Base-by-base conservation (phyloP, 2,329 filamentous ascomycete genomes). In the Penicillium griseofulvum region DNA sequence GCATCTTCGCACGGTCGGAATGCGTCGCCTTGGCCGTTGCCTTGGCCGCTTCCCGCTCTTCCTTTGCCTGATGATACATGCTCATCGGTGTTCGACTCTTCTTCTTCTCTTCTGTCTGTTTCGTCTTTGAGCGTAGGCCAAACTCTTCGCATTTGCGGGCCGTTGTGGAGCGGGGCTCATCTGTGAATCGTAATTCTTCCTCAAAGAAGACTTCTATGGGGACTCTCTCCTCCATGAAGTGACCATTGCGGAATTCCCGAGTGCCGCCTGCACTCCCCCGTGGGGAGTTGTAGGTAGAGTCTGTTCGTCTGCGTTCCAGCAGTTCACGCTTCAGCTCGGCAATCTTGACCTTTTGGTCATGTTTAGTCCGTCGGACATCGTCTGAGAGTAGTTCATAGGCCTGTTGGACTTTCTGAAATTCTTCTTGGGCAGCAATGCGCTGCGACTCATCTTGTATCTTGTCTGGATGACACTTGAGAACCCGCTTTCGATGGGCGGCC, bases 371-470 rank as follows among this genome's bases (percentile, higher is more conserved):
- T 69, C 87, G 85, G 7, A 78, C 80, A 28, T 93, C 88, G 69
- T 97, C 87, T 67, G 85, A 89, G 57, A 99, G 83, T 29, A 94
- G 80, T 74, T 97, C 94, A 75, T 96, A 99, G 48, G 94, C 92
- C 66, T 92, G 85, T 73, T 97, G 92, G 33, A 97, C 90, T 71
- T 86, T 87, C 74, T 97, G 91, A 68, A 97, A 99, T 74, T 96
- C 87, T 65, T 91, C 87, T 65, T 89, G 86, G 73, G 92, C 95
- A 65, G 85, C 78, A 56, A 85, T 84, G 75, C 94, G 95, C 66
- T 89, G 79, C 16, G 84, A 79, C 50, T 87, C 85, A 67, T 96
- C 85, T 63, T 91, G 87, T 59, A 96, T 85, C 77, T 96, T 96
- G 80, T 97, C 92, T 33, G 92, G 92, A 65, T 97, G 92, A 70